These are phyloP conservation scores for Schizochytrium sp. DNA, from an alignment of 108 stramenopile species.

Conservation along the genomic window DNA sequence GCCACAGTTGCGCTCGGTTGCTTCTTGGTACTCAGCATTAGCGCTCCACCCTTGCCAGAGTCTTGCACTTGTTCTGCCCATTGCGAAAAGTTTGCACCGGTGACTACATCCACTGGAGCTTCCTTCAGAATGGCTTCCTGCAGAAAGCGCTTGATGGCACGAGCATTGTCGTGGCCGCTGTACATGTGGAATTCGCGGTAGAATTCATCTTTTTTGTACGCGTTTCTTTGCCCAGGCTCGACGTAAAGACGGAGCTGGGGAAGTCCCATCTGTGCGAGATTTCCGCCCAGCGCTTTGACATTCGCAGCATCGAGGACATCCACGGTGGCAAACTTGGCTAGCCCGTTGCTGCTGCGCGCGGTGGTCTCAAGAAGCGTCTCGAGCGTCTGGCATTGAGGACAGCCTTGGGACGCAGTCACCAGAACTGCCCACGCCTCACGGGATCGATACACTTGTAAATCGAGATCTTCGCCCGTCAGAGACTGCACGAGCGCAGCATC, in stretches of 20 bases:
- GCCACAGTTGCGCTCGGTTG: neutral
- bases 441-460: neutral
- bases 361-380: neutral
- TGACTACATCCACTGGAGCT: neutral
- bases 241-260: neutral
- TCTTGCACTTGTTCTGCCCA: neutral
- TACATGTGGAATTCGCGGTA: neutral
- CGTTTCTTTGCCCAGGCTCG: neutral
- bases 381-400: neutral
- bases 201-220: constrained; percentile 1
- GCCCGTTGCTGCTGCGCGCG: neutral
- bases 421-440: neutral
- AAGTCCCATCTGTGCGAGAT: neutral
- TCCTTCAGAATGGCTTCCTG: neutral
- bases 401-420: neutral
- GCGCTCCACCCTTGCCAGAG: neutral
- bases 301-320: neutral
- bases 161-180: neutral
- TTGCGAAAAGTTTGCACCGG: neutral
- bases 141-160: neutral
- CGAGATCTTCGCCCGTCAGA: neutral
- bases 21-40: neutral
- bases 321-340: neutral
- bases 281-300: neutral
- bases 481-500: neutral